Conservation (phyloP, 805 yeast genomes). For the Lipomyces yamadae region DNA sequence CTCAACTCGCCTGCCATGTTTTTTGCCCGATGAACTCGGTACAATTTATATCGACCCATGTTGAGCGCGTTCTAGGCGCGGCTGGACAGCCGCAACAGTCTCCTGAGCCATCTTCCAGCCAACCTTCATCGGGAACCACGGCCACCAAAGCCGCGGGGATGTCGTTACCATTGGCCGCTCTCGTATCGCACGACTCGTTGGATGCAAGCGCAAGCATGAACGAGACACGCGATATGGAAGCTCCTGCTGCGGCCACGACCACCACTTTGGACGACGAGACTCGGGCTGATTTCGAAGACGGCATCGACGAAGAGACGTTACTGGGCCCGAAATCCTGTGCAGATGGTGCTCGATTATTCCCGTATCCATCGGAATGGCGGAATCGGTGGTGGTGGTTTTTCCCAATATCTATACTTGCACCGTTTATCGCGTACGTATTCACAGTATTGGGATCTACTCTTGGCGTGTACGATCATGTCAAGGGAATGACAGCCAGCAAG, state of each 20-base stretch:
- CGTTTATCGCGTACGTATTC: conserved; percentile 10
- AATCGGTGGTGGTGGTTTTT: conserved; percentile 12
- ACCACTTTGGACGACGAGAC: not conserved
- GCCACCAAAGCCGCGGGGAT: conserved; percentile 1
- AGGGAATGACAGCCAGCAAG: conserved; percentile 8
- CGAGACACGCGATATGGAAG: not conserved
- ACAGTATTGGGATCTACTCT: conserved; percentile 20
- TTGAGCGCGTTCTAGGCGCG: conserved; percentile 36
- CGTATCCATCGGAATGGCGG: not conserved
- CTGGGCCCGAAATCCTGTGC: not conserved
- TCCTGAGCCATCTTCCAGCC: not conserved
- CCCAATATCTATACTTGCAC: conserved; percentile 15
- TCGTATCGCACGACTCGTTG: not conserved
- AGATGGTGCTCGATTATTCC: not conserved
- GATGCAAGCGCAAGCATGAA: too few species aligned
- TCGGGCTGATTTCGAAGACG: not conserved
- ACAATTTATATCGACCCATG: conserved; percentile 35
- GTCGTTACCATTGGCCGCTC: conserved; percentile 1
- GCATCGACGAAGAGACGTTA: not conserved
- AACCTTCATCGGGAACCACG: conserved; percentile 2
- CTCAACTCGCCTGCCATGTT: conserved; percentile 9
- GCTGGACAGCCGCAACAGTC: conserved; percentile 15
- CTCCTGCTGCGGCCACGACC: not conserved
- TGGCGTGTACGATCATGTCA: conserved; percentile 21
- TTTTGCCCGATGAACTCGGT: conserved; percentile 34